phyloP scores from a whole-genome alignment of 352 stramenopile genomes.

The Lagenidium sp. region DNA sequence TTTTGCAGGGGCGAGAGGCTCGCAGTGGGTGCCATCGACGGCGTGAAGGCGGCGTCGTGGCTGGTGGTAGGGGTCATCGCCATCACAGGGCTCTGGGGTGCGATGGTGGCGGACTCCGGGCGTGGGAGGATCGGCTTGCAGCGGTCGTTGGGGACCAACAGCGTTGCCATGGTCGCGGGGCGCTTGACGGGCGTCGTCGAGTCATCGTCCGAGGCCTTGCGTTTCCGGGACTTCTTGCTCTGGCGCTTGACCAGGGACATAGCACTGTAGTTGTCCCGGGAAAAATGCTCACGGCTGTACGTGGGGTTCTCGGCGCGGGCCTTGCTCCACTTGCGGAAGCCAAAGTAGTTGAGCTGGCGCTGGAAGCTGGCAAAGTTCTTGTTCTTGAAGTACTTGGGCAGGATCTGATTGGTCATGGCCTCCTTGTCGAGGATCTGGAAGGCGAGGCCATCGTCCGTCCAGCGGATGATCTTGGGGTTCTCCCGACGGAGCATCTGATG shows the following conservation, averaged over 20 bases:
- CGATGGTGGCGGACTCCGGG: too few species aligned
- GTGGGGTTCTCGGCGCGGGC: slow-evolving; percentile 59
- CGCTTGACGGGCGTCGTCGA: slow-evolving; percentile 34
- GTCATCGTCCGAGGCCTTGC: slow-evolving; percentile 22
- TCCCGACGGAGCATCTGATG: slow-evolving; percentile 81
- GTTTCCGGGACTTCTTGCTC: slow-evolving; percentile 79
- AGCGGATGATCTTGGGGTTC: slow-evolving; percentile 71
- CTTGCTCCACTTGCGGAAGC: slow-evolving; percentile 89
- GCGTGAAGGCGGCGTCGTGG: too few species aligned
- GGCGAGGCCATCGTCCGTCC: slow-evolving; percentile 60
- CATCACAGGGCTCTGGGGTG: not conserved
- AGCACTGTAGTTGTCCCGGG: slow-evolving; percentile 74
- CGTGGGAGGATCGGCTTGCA: slow-evolving; percentile 65
- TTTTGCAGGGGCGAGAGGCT: slow-evolving; percentile 18
- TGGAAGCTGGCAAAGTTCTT: slow-evolving; percentile 95
- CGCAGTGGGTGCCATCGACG: slow-evolving; percentile 1
- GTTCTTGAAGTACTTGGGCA: slow-evolving; percentile 95
- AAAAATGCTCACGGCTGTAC: slow-evolving; percentile 78
- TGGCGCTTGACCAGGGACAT: slow-evolving; percentile 83
- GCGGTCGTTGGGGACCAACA: slow-evolving; percentile 26
- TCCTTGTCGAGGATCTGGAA: slow-evolving; percentile 85
- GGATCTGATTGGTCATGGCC: slow-evolving; percentile 79
- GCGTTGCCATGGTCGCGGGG: slow-evolving; percentile 13
- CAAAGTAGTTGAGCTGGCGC: slow-evolving; percentile 94
- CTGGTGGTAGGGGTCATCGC: too few species aligned